Evolutionary conservation across 169 alveolate genomes (phyloP), one percentile per base, ranked within the genome.

Genomic region (Cryptosporidium andersoni): DNA sequence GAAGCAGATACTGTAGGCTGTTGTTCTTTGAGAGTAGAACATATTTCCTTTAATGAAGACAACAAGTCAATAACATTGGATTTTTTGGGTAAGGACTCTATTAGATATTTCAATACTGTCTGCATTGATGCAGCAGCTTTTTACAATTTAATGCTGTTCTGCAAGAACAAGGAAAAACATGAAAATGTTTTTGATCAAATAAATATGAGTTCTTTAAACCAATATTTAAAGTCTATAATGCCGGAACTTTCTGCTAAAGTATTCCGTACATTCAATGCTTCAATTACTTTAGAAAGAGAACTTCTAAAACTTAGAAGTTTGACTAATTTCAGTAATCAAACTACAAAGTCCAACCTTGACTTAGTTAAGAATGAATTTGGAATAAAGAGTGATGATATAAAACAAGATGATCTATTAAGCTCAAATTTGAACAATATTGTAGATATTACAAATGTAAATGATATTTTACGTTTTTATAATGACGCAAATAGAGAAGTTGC

Each of bases 1-100:
- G 99, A 97, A 90, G 99, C 99, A 25, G 99, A 98, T 89, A 98
- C 99, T 1, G 99, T 97, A 47, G 99, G 99, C 49, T 97, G 99
- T 92, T 97, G 99, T 91, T 94, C 99, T 74, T 91, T 98, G 58
- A 95, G 99, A 62, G 99, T 96, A 11, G 99, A 97, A 88, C 99
- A 98, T 90, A 90, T 97, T 47, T 90, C 92, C 80, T 93, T 97
- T 51, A 90, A 93, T 58, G 92, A 89, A 40, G 62, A 81, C 43
- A 66, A 52, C 25, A 64, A 65, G 39, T 68, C 88, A 53, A 91
- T 97, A 51, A 91, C 95, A 6, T 92, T 97, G 51, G 99, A 96
- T 91, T 97, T 97, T 91, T 92, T 97, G 66, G 99, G 99, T 36
- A 97, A 97, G 88, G 99, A 97, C 88, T 96, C 99, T 58, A 98